phyloP scores from a whole-genome alignment of 148 eudicot species.

The Fagopyrum homotropicum region DNA sequence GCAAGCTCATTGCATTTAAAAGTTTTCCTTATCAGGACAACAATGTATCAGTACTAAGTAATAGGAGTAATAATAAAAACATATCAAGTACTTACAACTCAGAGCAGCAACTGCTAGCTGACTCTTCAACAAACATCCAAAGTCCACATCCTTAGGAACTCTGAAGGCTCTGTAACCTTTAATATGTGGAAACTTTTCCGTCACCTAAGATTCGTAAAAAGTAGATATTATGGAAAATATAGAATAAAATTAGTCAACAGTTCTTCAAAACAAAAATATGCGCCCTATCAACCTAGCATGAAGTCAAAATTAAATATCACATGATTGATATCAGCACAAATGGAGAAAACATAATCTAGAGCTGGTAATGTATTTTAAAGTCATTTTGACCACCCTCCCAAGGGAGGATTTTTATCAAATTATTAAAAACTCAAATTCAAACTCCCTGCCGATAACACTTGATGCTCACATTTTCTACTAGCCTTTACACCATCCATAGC shows the following conservation, averaged over 20 bases:
- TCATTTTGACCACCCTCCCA: background rate
- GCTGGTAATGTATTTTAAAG: background rate
- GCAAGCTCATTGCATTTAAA: background rate
- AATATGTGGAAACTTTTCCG: conserved; percentile 85
- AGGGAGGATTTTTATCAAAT: background rate
- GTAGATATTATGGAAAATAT: background rate
- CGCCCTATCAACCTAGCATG: background rate
- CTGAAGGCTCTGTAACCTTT: conserved; percentile 50
- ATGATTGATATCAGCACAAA: background rate
- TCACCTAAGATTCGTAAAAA: conserved; percentile 43
- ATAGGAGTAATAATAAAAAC: background rate
- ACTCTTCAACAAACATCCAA: conserved; percentile 51
- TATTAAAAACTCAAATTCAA: background rate
- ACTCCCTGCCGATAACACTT: background rate
- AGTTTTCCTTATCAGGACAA: background rate
- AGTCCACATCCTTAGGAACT: conserved; percentile 51
- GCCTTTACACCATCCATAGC: background rate
- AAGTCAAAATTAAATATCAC: background rate
- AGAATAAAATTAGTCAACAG: background rate
- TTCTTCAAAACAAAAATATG: background rate
- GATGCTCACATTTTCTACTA: background rate
- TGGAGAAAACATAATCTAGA: background rate
- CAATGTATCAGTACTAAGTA: background rate
- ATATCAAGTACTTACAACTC: conserved; percentile 40
- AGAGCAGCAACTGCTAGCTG: conserved; percentile 73